Conservation (phyloP, 139 green algal genomes). For the Haematococcus sp. region DNA sequence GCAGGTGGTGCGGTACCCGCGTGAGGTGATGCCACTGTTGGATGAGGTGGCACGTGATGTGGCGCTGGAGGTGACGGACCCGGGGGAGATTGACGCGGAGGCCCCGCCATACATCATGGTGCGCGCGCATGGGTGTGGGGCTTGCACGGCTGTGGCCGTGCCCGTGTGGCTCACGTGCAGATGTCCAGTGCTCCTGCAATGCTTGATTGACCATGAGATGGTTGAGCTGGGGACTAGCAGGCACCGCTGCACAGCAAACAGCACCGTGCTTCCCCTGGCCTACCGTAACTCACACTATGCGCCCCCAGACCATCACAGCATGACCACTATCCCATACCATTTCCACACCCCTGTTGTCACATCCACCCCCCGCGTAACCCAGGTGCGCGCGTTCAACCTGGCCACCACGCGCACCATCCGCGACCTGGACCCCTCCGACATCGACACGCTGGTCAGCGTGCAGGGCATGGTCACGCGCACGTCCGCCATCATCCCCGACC, state of each 20-base stretch:
- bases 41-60: neutral
- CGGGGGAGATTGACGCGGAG: neutral
- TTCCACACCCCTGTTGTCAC: neutral
- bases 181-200: neutral
- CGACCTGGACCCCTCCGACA: slow-evolving; percentile 93
- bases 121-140: neutral
- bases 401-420: slow-evolving; percentile 71
- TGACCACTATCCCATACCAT: neutral
- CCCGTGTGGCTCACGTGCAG: neutral
- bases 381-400: slow-evolving; percentile 92
- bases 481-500: slow-evolving; percentile 89
- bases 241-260: too few relatives aligned
- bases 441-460: slow-evolving; percentile 89
- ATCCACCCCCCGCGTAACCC: slow-evolving; percentile 17
- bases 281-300: too few relatives aligned
- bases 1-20: slow-evolving; percentile 80
- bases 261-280: too few relatives aligned
- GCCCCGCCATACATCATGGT: slow-evolving; percentile 14
- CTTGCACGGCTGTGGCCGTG: neutral
- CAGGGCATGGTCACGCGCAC: slow-evolving; percentile 94
- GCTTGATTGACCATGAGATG: too few relatives aligned
- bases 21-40: slow-evolving; percentile 44
- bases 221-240: too few relatives aligned
- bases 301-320: neutral
- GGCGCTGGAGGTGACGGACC: slow-evolving; percentile 5